phyloP scores from a whole-genome alignment of 2,329 filamentous ascomycete genomes.

The Nothophoma quercina region DNA sequence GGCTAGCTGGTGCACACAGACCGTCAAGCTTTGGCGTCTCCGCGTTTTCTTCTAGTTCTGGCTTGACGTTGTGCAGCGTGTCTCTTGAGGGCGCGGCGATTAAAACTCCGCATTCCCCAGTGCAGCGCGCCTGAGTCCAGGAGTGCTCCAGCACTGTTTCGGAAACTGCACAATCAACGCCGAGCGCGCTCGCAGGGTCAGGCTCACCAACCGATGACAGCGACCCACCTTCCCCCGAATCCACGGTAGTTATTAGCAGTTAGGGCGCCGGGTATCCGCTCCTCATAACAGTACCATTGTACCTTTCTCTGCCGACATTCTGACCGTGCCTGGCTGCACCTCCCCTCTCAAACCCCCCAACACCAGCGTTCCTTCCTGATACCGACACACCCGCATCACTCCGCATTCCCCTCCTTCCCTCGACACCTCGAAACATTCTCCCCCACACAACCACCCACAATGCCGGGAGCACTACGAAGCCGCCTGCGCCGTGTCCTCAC shows the following conservation, averaged over 20 bases:
- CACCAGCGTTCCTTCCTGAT: constrained; percentile 2
- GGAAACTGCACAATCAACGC: constrained; percentile 11
- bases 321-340: constrained; percentile 19
- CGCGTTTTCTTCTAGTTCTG: constrained; percentile 38
- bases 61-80: constrained; percentile 19
- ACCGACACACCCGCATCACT: constrained; percentile 3
- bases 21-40: constrained; percentile 29
- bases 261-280: constrained; percentile 19
- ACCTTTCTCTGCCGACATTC: constrained; percentile 25
- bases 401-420: background rate
- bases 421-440: background rate
- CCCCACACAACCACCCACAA: constrained; percentile 31
- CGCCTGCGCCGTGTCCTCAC: constrained; percentile 56
- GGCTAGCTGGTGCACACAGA: constrained; percentile 4
- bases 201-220: constrained; percentile 7
- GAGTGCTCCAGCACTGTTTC: constrained; percentile 16
- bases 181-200: constrained; percentile 10
- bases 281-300: constrained; percentile 31
- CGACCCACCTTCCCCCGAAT: constrained; percentile 20
- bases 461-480: constrained; percentile 55
- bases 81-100: constrained; percentile 15
- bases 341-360: constrained; percentile 10
- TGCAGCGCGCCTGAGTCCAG: constrained; percentile 12
- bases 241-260: constrained; percentile 9
- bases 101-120: constrained; percentile 17